Evolutionary conservation across 805 yeast species (phyloP).

Genomic region (Huiozyma sinensis): DNA sequence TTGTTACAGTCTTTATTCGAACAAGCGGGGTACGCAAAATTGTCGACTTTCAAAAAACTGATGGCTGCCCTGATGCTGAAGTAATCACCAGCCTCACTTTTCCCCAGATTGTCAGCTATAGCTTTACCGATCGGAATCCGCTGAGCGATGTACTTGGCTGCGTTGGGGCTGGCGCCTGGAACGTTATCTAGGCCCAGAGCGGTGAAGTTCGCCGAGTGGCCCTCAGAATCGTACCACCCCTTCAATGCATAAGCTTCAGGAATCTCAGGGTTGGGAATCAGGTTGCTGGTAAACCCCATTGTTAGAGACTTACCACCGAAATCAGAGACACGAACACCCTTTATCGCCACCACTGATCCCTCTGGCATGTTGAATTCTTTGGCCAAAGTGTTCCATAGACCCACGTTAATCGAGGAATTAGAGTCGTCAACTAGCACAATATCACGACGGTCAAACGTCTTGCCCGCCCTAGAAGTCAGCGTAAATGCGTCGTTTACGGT

Average conservation of each 20-base stretch:
- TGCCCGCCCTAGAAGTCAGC: constrained; percentile 82
- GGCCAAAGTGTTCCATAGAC: constrained; percentile 88
- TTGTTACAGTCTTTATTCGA: constrained; percentile 64
- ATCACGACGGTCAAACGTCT: constrained; percentile 88
- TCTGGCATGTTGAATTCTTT: constrained; percentile 58
- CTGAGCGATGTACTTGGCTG: constrained; percentile 36
- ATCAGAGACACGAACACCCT: constrained; percentile 82
- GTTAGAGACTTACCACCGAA: constrained; percentile 80
- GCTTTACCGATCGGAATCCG: constrained; percentile 61
- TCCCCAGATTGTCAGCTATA: constrained; percentile 57
- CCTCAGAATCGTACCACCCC: constrained; percentile 91
- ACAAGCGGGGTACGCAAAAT: constrained; percentile 87
- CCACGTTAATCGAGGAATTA: constrained; percentile 61
- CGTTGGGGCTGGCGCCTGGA: constrained; percentile 19
- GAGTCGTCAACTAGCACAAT: constrained; percentile 77
- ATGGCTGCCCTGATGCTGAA: constrained; percentile 68
- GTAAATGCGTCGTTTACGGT: constrained; percentile 65
- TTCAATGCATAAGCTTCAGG: constrained; percentile 79
- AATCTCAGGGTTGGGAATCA: constrained; percentile 75
- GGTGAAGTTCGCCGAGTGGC: constrained; percentile 51
- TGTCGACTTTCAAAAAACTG: constrained; percentile 59
- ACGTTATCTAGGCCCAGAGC: constrained; percentile 45
- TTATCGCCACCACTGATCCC: constrained; percentile 83
- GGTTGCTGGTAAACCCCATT: constrained; percentile 65
- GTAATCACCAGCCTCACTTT: constrained; percentile 68